phyloP scores from a whole-genome alignment of 257 asterid genomes.

The Solanum peruvianum region DNA sequence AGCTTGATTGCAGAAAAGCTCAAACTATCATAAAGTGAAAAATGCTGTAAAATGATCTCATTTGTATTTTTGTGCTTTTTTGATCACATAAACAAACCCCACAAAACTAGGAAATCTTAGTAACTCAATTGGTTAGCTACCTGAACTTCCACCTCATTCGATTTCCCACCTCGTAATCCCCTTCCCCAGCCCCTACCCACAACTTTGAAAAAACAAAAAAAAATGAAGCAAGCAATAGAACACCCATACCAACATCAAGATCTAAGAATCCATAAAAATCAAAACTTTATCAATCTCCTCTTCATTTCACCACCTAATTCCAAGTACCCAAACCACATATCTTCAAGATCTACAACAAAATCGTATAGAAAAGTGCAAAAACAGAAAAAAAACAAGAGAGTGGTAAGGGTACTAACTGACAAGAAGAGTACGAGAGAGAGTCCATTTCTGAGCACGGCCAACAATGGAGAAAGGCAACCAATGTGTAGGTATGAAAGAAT shows the following conservation, averaged over 20 bases:
- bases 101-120: neutral
- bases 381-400: neutral
- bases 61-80: neutral
- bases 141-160: neutral
- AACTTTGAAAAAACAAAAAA: neutral
- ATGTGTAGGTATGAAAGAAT: constrained; percentile 93
- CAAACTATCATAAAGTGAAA: neutral
- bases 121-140: neutral
- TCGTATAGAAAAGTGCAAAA: neutral
- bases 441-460: constrained; percentile 99
- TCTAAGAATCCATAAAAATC: neutral
- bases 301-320: neutral
- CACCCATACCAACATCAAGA: neutral
- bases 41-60: neutral
- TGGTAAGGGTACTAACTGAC: constrained; percentile 52
- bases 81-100: neutral
- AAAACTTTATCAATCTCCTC: neutral
- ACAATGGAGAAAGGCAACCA: constrained; percentile 96
- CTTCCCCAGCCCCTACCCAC: neutral
- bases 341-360: neutral
- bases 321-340: neutral
- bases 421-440: constrained; percentile 92
- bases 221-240: neutral
- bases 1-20: neutral
- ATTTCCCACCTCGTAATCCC: neutral